These are phyloP conservation scores for Cercospora janseana DNA, from an alignment of 2,329 filamentous ascomycete genomes.

Conservation along the genomic window DNA sequence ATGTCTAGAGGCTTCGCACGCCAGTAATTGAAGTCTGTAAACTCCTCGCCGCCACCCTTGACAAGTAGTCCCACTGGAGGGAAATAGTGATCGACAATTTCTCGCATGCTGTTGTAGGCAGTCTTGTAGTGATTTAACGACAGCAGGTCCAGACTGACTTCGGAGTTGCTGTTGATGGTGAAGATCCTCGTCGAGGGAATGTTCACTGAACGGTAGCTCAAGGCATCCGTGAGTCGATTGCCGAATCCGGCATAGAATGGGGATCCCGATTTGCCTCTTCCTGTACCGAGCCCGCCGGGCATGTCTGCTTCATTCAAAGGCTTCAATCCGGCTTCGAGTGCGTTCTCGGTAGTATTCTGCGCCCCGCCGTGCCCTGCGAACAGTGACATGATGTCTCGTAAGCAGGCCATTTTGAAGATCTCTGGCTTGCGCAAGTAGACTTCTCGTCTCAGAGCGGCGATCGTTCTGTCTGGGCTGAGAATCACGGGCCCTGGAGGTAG, in stretches of 20 bases:
- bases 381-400: slow-evolving; percentile 87
- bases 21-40: slow-evolving; percentile 98
- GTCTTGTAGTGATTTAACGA: slow-evolving; percentile 93
- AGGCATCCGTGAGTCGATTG: slow-evolving; percentile 91
- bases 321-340: slow-evolving; percentile 32
- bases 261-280: slow-evolving; percentile 33
- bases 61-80: slow-evolving; percentile 85
- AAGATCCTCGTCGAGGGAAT: slow-evolving; percentile 94
- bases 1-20: slow-evolving; percentile 78
- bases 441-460: slow-evolving; percentile 86
- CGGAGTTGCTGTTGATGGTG: slow-evolving; percentile 96
- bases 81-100: slow-evolving; percentile 97
- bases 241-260: slow-evolving; percentile 98
- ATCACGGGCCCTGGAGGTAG: slow-evolving; percentile 91
- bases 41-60: slow-evolving; percentile 86
- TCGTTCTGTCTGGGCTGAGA: slow-evolving; percentile 89
- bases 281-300: slow-evolving; percentile 21
- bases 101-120: slow-evolving; percentile 94
- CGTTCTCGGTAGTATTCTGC: slow-evolving; percentile 33
- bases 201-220: slow-evolving; percentile 93
- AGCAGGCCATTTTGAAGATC: slow-evolving; percentile 98
- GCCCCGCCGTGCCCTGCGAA: slow-evolving; percentile 55
- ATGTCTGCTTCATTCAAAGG: slow-evolving; percentile 13
- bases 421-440: slow-evolving; percentile 95
- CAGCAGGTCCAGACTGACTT: slow-evolving; percentile 86